These are phyloP conservation scores for Vaccinium darrowii DNA, from an alignment of 148 eudicot genomes.

Conservation along the genomic window DNA sequence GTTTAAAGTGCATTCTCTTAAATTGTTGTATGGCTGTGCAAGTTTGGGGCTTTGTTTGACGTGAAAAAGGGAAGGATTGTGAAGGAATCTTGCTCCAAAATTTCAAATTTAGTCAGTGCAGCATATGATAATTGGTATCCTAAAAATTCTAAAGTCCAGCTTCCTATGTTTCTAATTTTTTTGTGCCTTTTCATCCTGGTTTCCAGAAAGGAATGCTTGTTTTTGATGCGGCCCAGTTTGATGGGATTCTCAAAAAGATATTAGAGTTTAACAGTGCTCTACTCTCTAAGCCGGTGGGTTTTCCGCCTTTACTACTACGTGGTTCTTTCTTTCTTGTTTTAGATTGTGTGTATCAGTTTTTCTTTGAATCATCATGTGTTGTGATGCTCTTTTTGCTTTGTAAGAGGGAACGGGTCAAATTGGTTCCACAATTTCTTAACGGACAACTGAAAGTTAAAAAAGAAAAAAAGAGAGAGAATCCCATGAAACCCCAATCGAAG, in stretches of 20 bases:
- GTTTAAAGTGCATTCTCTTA: slow-evolving; percentile 1
- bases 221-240: slow-evolving; percentile 89
- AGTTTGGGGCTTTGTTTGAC: neutral
- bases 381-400: neutral
- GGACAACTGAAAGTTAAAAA: neutral
- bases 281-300: slow-evolving; percentile 56
- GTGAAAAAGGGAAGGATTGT: neutral
- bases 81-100: too few relatives aligned
- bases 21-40: slow-evolving; percentile 14
- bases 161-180: neutral
- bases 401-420: neutral
- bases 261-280: slow-evolving; percentile 77
- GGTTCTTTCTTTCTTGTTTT: neutral
- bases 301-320: neutral
- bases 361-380: neutral
- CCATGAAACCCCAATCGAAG: neutral
- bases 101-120: neutral
- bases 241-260: slow-evolving; percentile 89
- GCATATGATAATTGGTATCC: neutral
- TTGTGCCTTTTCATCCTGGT: neutral
- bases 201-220: slow-evolving; percentile 90
- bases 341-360: neutral
- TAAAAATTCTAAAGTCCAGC: neutral
- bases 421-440: neutral
- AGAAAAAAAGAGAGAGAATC: neutral